Percentiles rank a stretch among this genome's conserved stretches.
phyloP scores from a whole-genome alignment of 768 basidiomycete species.

The Cubamyces lactineus region DNA sequence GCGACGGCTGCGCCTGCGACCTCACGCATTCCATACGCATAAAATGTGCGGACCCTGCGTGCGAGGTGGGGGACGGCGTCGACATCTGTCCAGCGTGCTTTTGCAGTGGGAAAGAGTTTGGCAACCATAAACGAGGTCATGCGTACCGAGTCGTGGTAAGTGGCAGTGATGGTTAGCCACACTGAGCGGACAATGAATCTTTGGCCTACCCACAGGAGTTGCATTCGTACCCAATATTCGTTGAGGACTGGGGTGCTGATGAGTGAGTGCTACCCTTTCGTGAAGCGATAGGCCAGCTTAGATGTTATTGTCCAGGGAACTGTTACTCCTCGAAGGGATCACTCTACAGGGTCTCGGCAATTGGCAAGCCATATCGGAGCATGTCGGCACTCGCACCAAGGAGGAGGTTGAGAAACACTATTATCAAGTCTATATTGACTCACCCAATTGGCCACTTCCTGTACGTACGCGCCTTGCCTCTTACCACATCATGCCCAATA shows the following conservation, averaged over 20 bases:
- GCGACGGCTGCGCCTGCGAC: constrained; percentile 84
- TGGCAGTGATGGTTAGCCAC: constrained; percentile 2
- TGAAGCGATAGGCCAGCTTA: not conserved
- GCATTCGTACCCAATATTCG: constrained; percentile 95
- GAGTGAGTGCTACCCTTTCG: constrained; percentile 59
- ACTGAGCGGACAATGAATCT: constrained; percentile 2
- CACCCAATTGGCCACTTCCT: constrained; percentile 78
- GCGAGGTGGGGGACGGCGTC: constrained; percentile 77
- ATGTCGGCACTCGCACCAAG: constrained; percentile 91
- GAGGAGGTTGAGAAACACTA: constrained; percentile 96
- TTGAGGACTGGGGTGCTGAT: constrained; percentile 96
- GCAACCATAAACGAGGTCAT: constrained; percentile 82
- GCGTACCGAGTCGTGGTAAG: constrained; percentile 88
- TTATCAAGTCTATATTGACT: constrained; percentile 75
- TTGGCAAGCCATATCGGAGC: constrained; percentile 95
- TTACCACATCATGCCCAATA: constrained; percentile 4
- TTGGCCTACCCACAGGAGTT: constrained; percentile 63
- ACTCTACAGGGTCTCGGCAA: constrained; percentile 89
- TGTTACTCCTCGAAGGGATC: constrained; percentile 87
- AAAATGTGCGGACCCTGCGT: constrained; percentile 86
- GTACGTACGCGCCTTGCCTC: constrained; percentile 47
- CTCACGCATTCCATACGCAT: constrained; percentile 96
- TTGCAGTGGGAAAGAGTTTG: constrained; percentile 88
- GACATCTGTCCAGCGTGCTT: constrained; percentile 95
- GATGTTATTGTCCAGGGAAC: constrained; percentile 59